Evolutionary conservation across 2,329 filamentous ascomycete genomes (phyloP), one percentile per base, ranked within the genome.

Genomic region (Paecilomyces dactylethromorphus): DNA sequence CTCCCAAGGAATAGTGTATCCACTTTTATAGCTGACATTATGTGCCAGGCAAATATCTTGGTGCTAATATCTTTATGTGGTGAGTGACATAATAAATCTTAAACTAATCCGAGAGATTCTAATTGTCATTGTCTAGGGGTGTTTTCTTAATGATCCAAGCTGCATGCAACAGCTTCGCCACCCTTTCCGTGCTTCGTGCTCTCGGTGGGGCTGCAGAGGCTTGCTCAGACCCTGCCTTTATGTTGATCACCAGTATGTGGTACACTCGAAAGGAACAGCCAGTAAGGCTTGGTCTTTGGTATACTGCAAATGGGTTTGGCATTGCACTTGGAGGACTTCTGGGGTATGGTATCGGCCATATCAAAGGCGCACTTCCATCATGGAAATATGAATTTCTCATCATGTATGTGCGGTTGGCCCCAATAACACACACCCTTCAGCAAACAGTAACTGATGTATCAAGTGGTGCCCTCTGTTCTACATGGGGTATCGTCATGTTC

Each of bases 321-420:
- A 84, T 85, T 33, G 83, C 84, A 0, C 77, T 85, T 0, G 84
- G 84, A 53, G 83, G 83, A 0, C 65, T 84, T 1, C 68, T 84
- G 0, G 81, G 82, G 0, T 87, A 84, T 58, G 84, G 80, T 0
- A 87, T 87, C 53, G 85, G 85, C 1, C 78, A 85, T 62, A 84
- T 85, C 63, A 75, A 78, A 45, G 84, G 82, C 13, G 74, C 77
- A 1, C 75, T 88, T 21, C 76, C 81, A 0, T 82, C 81, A 0
- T 89, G 86, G 86, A 84, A 83, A 66, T 89, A 86, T 62, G 85
- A 89, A 57, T 89, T 89, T 66, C 71, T 90, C 15, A 81, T 89
- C n/a, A 85, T 85, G 74, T 77, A 67, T 53, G 67, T 26, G 5
- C 2, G 21, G 8, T 15, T 18, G 32, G 12, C 8, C 18, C 35